These are phyloP conservation scores for Salix koriyanagi DNA, from an alignment of 345 rosid genomes.

Conservation along the genomic window DNA sequence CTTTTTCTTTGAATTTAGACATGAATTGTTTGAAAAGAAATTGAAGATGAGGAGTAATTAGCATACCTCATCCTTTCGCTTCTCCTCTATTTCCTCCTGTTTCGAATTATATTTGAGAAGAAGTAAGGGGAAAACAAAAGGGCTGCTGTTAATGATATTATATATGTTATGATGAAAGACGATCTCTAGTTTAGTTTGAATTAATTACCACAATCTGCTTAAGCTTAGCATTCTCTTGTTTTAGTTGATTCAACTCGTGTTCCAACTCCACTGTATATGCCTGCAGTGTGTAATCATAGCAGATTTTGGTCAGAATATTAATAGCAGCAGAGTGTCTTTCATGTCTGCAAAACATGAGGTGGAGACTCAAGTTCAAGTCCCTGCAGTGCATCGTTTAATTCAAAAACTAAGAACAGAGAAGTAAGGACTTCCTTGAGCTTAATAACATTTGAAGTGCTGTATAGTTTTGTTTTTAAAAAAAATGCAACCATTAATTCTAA, in stretches of 20 bases:
- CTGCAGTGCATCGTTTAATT: too few relatives aligned
- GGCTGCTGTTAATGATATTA: not conserved
- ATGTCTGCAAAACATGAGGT: not conserved
- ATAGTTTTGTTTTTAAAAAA: too few relatives aligned
- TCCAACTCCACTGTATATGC: constrained; percentile 92
- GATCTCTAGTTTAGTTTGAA: not conserved
- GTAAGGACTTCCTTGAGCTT: too few relatives aligned
- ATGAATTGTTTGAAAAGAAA: not conserved
- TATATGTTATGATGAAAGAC: not conserved
- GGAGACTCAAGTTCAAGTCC: too few relatives aligned
- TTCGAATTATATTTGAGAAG: not conserved
- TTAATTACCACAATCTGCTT: constrained; percentile 59
- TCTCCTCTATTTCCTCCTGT: constrained; percentile 55
- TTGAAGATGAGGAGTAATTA: too few relatives aligned
- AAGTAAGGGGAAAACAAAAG: too few relatives aligned
- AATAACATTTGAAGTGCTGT: too few relatives aligned
- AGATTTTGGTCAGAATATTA: not conserved
- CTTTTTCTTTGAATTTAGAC: not conserved
- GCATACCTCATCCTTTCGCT: constrained; percentile 53
- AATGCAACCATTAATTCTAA: too few relatives aligned
- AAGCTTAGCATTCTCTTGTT: constrained; percentile 69
- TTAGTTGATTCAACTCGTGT: constrained; percentile 67
- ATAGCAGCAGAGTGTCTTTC: not conserved
- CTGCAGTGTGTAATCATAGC: constrained; percentile 23
- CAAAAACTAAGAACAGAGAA: too few relatives aligned